phyloP scores from a whole-genome alignment of 116 monocot species.

The Iris pallida region DNA sequence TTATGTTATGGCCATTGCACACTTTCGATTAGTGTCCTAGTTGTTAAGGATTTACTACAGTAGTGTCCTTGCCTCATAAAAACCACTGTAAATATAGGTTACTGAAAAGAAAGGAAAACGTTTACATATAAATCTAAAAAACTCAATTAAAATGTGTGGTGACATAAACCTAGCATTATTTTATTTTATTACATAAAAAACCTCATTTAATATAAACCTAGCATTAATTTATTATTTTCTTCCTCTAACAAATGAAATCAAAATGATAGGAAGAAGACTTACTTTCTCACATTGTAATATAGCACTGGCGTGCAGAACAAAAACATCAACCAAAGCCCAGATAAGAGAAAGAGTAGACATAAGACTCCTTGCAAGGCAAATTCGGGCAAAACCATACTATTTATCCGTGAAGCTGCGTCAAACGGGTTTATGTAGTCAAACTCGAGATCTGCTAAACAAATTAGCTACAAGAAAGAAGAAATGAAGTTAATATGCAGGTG shows the following conservation, averaged over 20 bases:
- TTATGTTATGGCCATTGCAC: no score
- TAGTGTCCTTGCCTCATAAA: no score
- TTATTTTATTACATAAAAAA: no score
- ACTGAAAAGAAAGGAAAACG: no score
- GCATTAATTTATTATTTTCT: no score
- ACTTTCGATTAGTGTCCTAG: no score
- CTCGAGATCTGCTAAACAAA: conserved; percentile 88
- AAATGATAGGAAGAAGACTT: conserved; percentile 32
- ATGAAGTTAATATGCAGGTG: background rate
- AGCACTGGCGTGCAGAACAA: conserved; percentile 55
- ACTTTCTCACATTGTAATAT: conserved; percentile 67
- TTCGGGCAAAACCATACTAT: conserved; percentile 62
- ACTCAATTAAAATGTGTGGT: no score
- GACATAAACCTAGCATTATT: no score
- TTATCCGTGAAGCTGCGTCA: conserved; percentile 77
- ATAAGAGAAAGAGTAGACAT: conserved; percentile 59
- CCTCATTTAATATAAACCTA: no score
- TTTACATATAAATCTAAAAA: no score
- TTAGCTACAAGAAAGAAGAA: conserved; percentile 56
- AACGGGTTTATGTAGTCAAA: conserved; percentile 88
- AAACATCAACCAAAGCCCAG: conserved; percentile 74
- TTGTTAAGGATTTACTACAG: no score
- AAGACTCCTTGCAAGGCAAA: conserved; percentile 61
- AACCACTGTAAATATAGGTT: no score
- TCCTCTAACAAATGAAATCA: background rate